Evolutionary conservation across 495 filamentous ascomycete species (phyloP), one percentile per base, ranked within the genome.

Genomic region (Sordaria brevicollis): DNA sequence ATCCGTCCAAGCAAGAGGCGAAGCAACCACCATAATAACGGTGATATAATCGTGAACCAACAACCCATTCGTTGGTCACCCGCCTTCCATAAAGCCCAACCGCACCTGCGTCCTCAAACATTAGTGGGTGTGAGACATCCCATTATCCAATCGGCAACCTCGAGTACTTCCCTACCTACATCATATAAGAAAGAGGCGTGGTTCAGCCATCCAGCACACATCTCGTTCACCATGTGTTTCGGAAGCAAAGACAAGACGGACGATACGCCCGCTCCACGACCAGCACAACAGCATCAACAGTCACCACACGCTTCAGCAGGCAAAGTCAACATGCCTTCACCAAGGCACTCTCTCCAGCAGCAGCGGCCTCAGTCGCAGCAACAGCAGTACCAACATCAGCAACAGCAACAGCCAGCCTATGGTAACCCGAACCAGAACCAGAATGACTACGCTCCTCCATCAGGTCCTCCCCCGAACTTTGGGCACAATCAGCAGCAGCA

Each of bases 221-320:
- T 31, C 37, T 33, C 43, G n/a, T n/a, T 49, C 49, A 68, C 54
- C 5, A 84, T 85, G 83, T 85, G 83, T 73, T 83, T 85, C 72
- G 80, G 81, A 54, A 79, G 73, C 66, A 80, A 79, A 57, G 77
- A 82, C 37, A 76, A 75, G 35, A 57, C 75, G 70, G 76, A 69
- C 71, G 78, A 68, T 71, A 66, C 65, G 21, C 75, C 77, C 29
- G 73, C 71, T 29, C 74, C 71, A 1, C 69, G 62, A 9, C 68
- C 70, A 33, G 71, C 70, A 37, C 74, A 76, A 15, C 25, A 72
- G 15, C 74, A 71, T 17, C 74, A 71, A 33, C 78, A 77, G 67
- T 76, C 73, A 13, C 71, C 73, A 13, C 73, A 76, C 57, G 71
- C 74, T 37, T 31, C 49, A 33, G 39, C 57, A 69, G 19, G 65